Base-by-base conservation (phyloP, 2,329 filamentous ascomycete genomes). In the Phaeosphaeriaceae sp. region DNA sequence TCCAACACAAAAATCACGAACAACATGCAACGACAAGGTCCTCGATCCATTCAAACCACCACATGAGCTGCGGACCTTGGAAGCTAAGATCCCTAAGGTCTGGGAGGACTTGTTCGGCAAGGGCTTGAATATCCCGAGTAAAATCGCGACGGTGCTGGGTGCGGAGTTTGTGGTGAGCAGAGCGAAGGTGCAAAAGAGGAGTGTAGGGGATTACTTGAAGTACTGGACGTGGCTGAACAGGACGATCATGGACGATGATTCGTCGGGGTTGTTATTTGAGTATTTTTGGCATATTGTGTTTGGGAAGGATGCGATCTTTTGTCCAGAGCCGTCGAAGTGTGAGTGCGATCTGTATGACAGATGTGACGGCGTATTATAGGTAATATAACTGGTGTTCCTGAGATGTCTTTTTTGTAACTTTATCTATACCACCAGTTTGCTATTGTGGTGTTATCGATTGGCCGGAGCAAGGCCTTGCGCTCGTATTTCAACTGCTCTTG, bases 101-200 rank as follows among this genome's bases (percentile, higher is more conserved):
- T 85, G 83, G 65, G 72, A 75, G 65, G 76, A 79, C n/a, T 58
- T 84, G 2, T 84, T 85, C 56, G 51, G 53, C 31, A 69, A 72
- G 1, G 60, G 63, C 15, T 53, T 53, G 0, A 46, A 56, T 4
- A 64, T 78, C 1, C 83, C 82, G 0, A 68, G 79, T 15, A 65
- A 72, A 20, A 75, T 85, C 17, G 82, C 78, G 1, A 76, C 78
- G 2, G 76, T 78, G 10, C 84, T 82, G 59, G 84, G 75, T 50
- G 67, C 67, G 2, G 70, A 74, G 47, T 78, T 78, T 55, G 77
- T 69, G 10, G 76, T 78, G 2, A 69, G 63, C 17, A 65, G 54
- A 24, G 61, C 58, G 21, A 70, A 75, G 57, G 62, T 78, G 3
- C 54, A 61, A 52, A 62, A 62, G 54, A 50, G 69, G 22, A 59